phyloP scores from a whole-genome alignment of 805 yeast species.

The Wickerhamiella shivajii region DNA sequence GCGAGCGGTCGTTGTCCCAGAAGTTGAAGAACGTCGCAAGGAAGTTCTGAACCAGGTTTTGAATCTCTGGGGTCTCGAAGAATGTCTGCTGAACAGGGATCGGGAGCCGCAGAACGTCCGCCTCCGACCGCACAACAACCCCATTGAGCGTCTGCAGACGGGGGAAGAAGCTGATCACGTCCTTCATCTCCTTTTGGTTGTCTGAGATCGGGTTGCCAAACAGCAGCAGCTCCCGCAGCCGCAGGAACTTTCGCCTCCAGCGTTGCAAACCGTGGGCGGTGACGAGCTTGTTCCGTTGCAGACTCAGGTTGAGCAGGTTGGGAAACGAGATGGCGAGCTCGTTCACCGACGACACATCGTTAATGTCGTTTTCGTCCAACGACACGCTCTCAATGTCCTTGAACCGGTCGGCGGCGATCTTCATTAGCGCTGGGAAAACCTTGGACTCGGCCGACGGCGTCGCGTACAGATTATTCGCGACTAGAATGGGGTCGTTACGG shows the following conservation, averaged over 20 bases:
- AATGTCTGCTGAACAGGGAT: slow-evolving; percentile 43
- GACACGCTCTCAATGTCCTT: slow-evolving; percentile 48
- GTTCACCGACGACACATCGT: slow-evolving; percentile 44
- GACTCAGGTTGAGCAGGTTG: slow-evolving; percentile 55
- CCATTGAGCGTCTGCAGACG: slow-evolving; percentile 67
- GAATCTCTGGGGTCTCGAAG: slow-evolving; percentile 64
- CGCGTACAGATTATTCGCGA: slow-evolving; percentile 48
- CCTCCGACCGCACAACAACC: slow-evolving; percentile 59
- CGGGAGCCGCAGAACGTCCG: slow-evolving; percentile 32
- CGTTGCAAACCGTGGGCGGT: slow-evolving; percentile 47
- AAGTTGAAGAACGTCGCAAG: slow-evolving; percentile 56
- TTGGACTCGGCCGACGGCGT: slow-evolving; percentile 52
- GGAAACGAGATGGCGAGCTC: slow-evolving; percentile 68
- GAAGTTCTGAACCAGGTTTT: slow-evolving; percentile 60
- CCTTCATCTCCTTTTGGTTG: slow-evolving; percentile 33
- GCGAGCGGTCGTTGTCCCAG: slow-evolving; percentile 71
- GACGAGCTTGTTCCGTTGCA: slow-evolving; percentile 58
- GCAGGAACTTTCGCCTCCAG: slow-evolving; percentile 63
- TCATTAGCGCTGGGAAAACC: slow-evolving; percentile 81
- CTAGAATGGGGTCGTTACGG: slow-evolving; percentile 46
- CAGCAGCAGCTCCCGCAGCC: slow-evolving; percentile 62
- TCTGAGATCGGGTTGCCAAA: slow-evolving; percentile 57
- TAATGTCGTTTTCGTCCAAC: slow-evolving; percentile 36
- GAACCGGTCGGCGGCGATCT: slow-evolving; percentile 46
- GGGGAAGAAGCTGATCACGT: slow-evolving; percentile 65